Evolutionary conservation across 495 filamentous ascomycete species (phyloP), one percentile per base, ranked within the genome.

Genomic region (Aspergillus avenaceus): DNA sequence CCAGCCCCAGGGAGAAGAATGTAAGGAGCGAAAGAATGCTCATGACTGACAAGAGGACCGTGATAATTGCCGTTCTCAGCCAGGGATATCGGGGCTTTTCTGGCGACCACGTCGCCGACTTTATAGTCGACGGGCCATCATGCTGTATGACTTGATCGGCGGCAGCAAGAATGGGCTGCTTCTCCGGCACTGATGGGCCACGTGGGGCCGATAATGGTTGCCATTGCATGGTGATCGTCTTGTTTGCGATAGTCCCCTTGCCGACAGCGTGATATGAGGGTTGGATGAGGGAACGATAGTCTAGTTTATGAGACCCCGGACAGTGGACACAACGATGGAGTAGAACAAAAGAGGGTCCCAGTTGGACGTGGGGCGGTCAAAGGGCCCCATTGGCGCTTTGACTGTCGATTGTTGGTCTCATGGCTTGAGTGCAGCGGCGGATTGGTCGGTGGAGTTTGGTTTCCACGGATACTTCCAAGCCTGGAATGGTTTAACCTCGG

Each of bases 1-100:
- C 37, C 22, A 44, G 6, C 23, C 45, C 40, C 8, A 54, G 37
- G 16, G 32, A 49, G 38, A 54, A 45, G 41, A 54, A 40, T 5
- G 41, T 27, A 1, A 48, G 24, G 13, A 54, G 21, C 4, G 45
- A 43, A 9, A 54, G 24, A 14, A 48, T 29, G 23, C 22, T 44
- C 37, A 49, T 43, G 21, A 40, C 23, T 23, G 32, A 16, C 14
- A 54, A 45, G 2, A 49, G 28, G 3, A 49, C 2, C 0, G 45
- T 49, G 29, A 54, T 49, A 22, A 36, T 2, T 5, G 14, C n/a
- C 12, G 45, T 19, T 12, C 21, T 27, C 38, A 21, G 38, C 38
- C 48, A 41, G 24, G 36, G 37, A 25, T 8, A 25, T 13, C 16
- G 34, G 8, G 14, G 36, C 19, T 6, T 6, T 29, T 31, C 42